Conservation (phyloP, 306 rosid species). For the Amphicarpaea edgeworthii region DNA sequence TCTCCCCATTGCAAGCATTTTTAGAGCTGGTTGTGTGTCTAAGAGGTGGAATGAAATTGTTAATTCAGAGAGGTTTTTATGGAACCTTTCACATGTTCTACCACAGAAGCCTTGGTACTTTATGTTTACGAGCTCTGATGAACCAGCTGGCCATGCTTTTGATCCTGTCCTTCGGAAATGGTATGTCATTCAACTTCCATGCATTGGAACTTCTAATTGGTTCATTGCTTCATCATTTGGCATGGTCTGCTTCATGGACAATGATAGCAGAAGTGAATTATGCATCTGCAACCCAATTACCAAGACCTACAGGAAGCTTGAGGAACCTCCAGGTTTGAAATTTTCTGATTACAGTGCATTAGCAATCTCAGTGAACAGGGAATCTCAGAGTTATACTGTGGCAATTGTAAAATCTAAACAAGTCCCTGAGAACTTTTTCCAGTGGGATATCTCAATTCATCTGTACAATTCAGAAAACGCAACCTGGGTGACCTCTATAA, state of each 20-base stretch:
- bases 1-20: slow-evolving; percentile 88
- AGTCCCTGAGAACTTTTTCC: slow-evolving; percentile 72
- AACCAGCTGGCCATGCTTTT: slow-evolving; percentile 76
- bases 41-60: slow-evolving; percentile 82
- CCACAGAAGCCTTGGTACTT: slow-evolving; percentile 90
- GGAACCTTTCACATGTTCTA: slow-evolving; percentile 64
- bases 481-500: slow-evolving; percentile 64
- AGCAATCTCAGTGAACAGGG: slow-evolving; percentile 72
- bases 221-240: slow-evolving; percentile 77
- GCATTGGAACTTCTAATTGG: slow-evolving; percentile 64
- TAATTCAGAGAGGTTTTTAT: slow-evolving; percentile 67
- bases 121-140: slow-evolving; percentile 87
- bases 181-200: slow-evolving; percentile 81
- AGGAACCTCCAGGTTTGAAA: slow-evolving; percentile 70
- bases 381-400: slow-evolving; percentile 62
- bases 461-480: slow-evolving; percentile 63
- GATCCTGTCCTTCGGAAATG: slow-evolving; percentile 88
- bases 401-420: slow-evolving; percentile 81
- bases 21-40: slow-evolving; percentile 80
- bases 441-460: slow-evolving; percentile 80
- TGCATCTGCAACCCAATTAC: slow-evolving; percentile 85
- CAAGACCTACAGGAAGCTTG: slow-evolving; percentile 57
- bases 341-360: slow-evolving; percentile 82
- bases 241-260: slow-evolving; percentile 87
- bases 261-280: slow-evolving; percentile 64